Conservation (phyloP, 345 rosid species). For the Citropsis articulata region DNA sequence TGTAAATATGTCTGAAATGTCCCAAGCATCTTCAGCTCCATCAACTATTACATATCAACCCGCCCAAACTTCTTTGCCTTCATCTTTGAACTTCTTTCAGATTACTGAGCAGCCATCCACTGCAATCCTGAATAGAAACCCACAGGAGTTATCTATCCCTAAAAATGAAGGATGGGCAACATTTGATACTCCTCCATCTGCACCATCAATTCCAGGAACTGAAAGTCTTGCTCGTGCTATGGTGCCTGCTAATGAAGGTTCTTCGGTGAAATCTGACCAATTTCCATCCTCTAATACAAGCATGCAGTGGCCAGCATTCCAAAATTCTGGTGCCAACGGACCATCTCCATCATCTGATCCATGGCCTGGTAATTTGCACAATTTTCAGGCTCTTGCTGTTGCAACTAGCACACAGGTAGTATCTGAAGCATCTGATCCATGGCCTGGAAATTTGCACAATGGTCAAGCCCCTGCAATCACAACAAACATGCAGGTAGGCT, state of each 20-base stretch:
- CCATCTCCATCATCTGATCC: constrained; percentile 44
- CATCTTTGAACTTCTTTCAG: constrained; percentile 51
- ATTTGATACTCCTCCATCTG: constrained; percentile 60
- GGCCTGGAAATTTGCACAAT: constrained; percentile 41
- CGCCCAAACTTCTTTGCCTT: constrained; percentile 34
- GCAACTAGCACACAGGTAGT: constrained; percentile 43
- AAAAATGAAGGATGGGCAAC: constrained; percentile 92
- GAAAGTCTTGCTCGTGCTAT: constrained; percentile 27
- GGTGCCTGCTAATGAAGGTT: constrained; percentile 28
- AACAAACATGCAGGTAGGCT: constrained; percentile 48
- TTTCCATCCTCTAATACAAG: constrained; percentile 36
- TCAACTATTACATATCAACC: constrained; percentile 39
- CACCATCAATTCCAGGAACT: constrained; percentile 29
- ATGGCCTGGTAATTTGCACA: constrained; percentile 41
- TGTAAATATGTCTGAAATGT: constrained; percentile 34
- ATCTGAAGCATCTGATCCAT: constrained; percentile 42
- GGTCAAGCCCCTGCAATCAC: constrained; percentile 29
- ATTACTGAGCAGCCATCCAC: constrained; percentile 42
- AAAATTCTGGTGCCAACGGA: constrained; percentile 34
- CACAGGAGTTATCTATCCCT: constrained; percentile 34
- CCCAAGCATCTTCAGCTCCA: constrained; percentile 27
- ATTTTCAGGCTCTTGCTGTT: constrained; percentile 30
- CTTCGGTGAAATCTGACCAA: constrained; percentile 38
- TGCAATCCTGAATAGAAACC: constrained; percentile 22
- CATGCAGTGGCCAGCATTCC: constrained; percentile 52